These are phyloP conservation scores for Grosmannia huntii DNA, from an alignment of 2,329 filamentous ascomycete genomes.

Conservation along the genomic window DNA sequence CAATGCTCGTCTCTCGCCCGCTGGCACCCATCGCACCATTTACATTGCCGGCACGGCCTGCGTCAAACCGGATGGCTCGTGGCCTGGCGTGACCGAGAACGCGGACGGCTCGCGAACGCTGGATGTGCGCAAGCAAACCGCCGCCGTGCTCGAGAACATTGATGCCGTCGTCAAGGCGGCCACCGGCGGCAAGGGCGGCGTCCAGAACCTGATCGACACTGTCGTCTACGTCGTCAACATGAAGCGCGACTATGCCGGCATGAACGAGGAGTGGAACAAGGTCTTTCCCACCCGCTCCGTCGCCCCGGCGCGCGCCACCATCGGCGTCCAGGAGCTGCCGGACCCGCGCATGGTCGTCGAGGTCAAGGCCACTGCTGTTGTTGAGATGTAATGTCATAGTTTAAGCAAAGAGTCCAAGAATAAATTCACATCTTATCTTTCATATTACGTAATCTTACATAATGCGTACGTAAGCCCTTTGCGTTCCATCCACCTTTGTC, in stretches of 20 bases:
- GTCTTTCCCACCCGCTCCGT: slow-evolving; percentile 22
- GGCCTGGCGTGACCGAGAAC: slow-evolving; percentile 22
- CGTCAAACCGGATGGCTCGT: slow-evolving; percentile 21
- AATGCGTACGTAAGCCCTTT: too few relatives aligned
- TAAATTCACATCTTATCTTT: background rate
- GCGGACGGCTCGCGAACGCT: slow-evolving; percentile 20
- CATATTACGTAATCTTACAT: too few relatives aligned
- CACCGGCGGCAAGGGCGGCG: slow-evolving; percentile 20
- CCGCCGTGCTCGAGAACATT: slow-evolving; percentile 24
- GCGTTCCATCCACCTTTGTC: too few relatives aligned
- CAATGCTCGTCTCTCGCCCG: slow-evolving; percentile 22
- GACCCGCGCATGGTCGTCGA: slow-evolving; percentile 21
- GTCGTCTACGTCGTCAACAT: slow-evolving; percentile 29
- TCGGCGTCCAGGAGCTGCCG: slow-evolving; percentile 20
- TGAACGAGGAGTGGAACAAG: slow-evolving; percentile 34
- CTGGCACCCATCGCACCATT: slow-evolving; percentile 21
- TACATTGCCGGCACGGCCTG: slow-evolving; percentile 27
- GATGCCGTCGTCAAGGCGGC: slow-evolving; percentile 25
- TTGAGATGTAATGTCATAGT: slow-evolving; percentile 12
- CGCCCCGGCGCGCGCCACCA: slow-evolving; percentile 24
- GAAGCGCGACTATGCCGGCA: slow-evolving; percentile 26
- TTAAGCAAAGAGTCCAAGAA: background rate
- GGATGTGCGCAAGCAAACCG: slow-evolving; percentile 25
- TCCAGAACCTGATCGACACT: slow-evolving; percentile 26
- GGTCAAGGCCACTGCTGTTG: slow-evolving; percentile 18